A percentile compares a stretch with the other conserved stretches of the same genome.
phyloP scores from a whole-genome alignment of 441 rosid genomes.

The Capsella rubella region DNA sequence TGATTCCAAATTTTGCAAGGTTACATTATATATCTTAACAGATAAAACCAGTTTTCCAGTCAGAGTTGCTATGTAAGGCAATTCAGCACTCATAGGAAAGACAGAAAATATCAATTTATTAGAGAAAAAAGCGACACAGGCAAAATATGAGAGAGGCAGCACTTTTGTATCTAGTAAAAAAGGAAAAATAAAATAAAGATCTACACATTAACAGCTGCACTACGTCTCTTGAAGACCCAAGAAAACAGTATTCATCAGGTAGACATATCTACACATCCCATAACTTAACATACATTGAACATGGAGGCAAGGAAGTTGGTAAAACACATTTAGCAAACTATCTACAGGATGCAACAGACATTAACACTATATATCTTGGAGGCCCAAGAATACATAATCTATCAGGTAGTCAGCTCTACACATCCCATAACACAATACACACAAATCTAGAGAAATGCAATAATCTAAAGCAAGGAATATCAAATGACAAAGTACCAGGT shows the following conservation, averaged over 20 bases:
- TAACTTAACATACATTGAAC: neutral
- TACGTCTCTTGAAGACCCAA: neutral
- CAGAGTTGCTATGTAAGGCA: slow-evolving; percentile 6
- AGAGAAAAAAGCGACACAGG: slow-evolving; percentile 13
- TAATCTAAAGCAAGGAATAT: slow-evolving; percentile 8
- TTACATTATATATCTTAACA: slow-evolving; percentile 4
- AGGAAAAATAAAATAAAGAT: neutral
- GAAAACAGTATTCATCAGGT: neutral
- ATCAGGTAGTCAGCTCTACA: slow-evolving; percentile 12
- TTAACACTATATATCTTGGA: neutral
- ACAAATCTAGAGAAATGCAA: slow-evolving; percentile 3
- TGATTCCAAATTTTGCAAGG: slow-evolving; percentile 6
- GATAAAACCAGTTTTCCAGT: slow-evolving; percentile 17
- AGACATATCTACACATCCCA: slow-evolving; percentile 6
- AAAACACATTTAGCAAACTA: neutral
- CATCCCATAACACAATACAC: neutral
- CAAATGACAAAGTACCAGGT: slow-evolving; percentile 62
- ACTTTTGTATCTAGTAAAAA: neutral
- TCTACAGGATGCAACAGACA: slow-evolving; percentile 17
- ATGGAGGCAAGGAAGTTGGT: slow-evolving; percentile 5
- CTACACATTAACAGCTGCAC: slow-evolving; percentile 3
- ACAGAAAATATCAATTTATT: slow-evolving; percentile 1
- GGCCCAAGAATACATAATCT: slow-evolving; percentile 1
- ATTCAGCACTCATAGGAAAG: slow-evolving; percentile 8
- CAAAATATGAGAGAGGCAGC: slow-evolving; percentile 4